Evolutionary conservation across 176 grass and related monocot genomes (phyloP).

Genomic region (Zizania latifolia): DNA sequence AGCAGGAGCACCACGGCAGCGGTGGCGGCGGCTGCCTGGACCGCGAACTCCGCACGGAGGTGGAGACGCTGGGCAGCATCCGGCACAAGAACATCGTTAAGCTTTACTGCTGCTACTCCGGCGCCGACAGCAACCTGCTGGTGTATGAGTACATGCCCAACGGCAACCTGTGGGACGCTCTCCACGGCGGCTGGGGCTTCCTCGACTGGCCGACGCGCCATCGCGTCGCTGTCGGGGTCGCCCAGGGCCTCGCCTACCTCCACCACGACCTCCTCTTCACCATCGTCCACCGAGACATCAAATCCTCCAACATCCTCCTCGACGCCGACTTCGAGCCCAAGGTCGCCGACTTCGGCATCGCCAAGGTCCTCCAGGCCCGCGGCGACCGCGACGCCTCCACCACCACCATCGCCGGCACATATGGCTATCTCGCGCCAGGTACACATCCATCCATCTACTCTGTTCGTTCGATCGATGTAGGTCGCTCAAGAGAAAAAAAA

Average conservation of each 20-base stretch:
- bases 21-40: constrained; percentile 20
- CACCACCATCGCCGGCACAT: constrained; percentile 74
- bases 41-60: constrained; percentile 68
- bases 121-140: constrained; percentile 69
- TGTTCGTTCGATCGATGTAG: too few species aligned
- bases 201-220: constrained; percentile 82
- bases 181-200: constrained; percentile 55
- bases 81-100: constrained; percentile 99
- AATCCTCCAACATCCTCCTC: constrained; percentile 91
- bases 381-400: constrained; percentile 39
- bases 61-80: constrained; percentile 98
- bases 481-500: too few species aligned
- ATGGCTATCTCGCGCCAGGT: constrained; percentile 90
- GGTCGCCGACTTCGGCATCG: constrained; percentile 93
- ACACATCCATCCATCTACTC: neutral
- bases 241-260: constrained; percentile 85
- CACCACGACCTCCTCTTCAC: constrained; percentile 78
- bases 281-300: constrained; percentile 93
- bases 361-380: constrained; percentile 67
- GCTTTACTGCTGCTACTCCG: constrained; percentile 94
- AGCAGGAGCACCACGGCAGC: neutral
- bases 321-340: constrained; percentile 88
- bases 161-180: constrained; percentile 87
- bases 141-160: constrained; percentile 99
- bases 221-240: constrained; percentile 64